Conservation (phyloP, 768 basidiomycete species). For the Daedalea quercina region DNA sequence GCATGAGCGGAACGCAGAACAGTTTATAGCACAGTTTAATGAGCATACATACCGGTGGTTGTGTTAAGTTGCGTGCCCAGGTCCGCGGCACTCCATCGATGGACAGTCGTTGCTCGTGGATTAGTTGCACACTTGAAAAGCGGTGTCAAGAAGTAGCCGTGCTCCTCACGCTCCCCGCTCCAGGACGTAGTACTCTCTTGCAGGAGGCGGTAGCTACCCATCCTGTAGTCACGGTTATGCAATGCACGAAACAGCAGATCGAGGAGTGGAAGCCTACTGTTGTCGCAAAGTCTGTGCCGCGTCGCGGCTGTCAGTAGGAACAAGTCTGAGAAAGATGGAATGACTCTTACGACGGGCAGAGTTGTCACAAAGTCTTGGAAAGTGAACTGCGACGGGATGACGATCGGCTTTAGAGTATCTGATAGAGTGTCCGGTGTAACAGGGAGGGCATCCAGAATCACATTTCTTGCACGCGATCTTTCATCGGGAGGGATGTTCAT, state of each 20-base stretch:
- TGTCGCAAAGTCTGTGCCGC: slow-evolving; percentile 46
- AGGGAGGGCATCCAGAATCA: slow-evolving; percentile 52
- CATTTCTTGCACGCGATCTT: slow-evolving; percentile 46
- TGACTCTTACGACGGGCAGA: slow-evolving; percentile 47
- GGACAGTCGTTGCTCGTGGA: slow-evolving; percentile 68
- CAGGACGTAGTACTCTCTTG: slow-evolving; percentile 64
- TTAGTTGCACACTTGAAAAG: slow-evolving; percentile 76
- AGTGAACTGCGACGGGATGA: slow-evolving; percentile 56
- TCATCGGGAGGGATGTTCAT: slow-evolving; percentile 22
- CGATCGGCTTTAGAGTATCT: slow-evolving; percentile 60
- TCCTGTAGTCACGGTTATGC: slow-evolving; percentile 28
- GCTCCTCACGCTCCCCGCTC: slow-evolving; percentile 80
- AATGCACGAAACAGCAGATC: slow-evolving; percentile 3
- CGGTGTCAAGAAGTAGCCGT: slow-evolving; percentile 71
- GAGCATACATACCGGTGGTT: slow-evolving; percentile 44
- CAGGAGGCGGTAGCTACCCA: slow-evolving; percentile 61
- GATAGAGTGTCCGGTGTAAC: slow-evolving; percentile 58
- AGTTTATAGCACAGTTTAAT: no score
- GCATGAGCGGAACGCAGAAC: background rate
- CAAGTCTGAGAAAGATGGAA: background rate
- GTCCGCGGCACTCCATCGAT: slow-evolving; percentile 67
- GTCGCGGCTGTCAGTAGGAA: no score
- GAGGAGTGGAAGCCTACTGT: slow-evolving; percentile 34
- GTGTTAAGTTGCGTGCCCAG: slow-evolving; percentile 50
- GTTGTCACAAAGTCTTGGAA: slow-evolving; percentile 65